Evolutionary conservation across 2,329 filamentous ascomycete species (phyloP), one percentile per base, ranked within the genome.

Genomic region (Paecilomyces sp.): DNA sequence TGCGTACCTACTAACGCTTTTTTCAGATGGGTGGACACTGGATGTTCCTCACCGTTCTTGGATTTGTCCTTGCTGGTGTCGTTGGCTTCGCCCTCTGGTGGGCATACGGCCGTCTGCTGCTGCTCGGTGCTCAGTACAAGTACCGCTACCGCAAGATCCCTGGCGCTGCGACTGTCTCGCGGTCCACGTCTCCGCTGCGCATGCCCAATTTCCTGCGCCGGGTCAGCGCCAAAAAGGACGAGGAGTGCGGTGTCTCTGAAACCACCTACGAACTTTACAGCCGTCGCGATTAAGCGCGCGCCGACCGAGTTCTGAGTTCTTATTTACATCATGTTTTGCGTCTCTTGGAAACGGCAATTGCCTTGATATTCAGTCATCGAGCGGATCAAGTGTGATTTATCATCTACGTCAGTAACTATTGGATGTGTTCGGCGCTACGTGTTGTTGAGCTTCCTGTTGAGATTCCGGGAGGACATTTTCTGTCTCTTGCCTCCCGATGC

Each of bases 21-120:
- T 53, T 36, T 3, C 61, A 78, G 79, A 83, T 85, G 79, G 81
- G 80, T 25, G 77, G 78, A 62, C 80, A 85, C 66, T 85, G 82
- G 82, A 66, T 83, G 61, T 73, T 84, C 58, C 75, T 85, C 15
- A 84, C 82, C 2, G 70, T 81, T 24, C 65, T 78, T 25, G 82
- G 82, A 24, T 83, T 83, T 67, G 60, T 79, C 41, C 63, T 82
- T 12, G 82, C 79, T 28, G 76, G 76, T 51, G 67, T 78, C 25
- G 72, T 82, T 22, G 77, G 82, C 15, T 73, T 80, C 60, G 67
- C 74, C 47, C 69, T 79, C 58, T 84, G 80, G 79, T 81, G 76
- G 75, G 70, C 76, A 25, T 84, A 83, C 62, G 77, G 77, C 30
- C 79, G 80, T 3, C 63, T 80, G 24, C 66, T 79, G 54, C 68